Conservation (phyloP, 345 rosid species). For the Crucihimalaya himalaica region DNA sequence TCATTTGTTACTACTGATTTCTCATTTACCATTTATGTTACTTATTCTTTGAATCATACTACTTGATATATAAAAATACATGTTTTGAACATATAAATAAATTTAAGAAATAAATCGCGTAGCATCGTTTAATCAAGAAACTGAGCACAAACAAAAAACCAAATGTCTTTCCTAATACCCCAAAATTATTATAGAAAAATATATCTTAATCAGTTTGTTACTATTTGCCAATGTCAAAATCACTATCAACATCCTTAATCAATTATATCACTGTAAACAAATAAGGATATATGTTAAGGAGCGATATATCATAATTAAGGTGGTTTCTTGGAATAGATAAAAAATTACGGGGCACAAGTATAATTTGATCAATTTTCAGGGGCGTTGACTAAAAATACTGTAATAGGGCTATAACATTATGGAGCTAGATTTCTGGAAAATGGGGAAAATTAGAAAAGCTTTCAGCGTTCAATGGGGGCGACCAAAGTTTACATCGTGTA, state of each 20-base stretch:
- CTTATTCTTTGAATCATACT: neutral
- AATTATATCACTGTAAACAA: neutral
- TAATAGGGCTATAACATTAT: neutral
- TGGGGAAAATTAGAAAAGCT: neutral
- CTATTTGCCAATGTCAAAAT: neutral
- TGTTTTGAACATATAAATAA: too few relatives aligned
- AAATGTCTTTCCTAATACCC: too few relatives aligned
- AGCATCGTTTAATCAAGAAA: too few relatives aligned
- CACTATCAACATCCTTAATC: neutral
- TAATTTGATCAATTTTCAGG: neutral
- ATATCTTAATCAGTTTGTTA: too few relatives aligned
- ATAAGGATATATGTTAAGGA: neutral
- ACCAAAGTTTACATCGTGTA: conserved; percentile 75
- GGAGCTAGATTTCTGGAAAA: conserved; percentile 7
- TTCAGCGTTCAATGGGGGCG: conserved; percentile 50
- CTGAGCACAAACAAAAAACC: too few relatives aligned
- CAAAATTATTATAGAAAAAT: too few relatives aligned
- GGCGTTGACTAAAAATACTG: neutral
- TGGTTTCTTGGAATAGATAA: neutral
- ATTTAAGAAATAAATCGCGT: too few relatives aligned
- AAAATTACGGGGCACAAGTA: neutral
- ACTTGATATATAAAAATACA: too few relatives aligned
- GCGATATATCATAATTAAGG: neutral
- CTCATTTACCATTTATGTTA: neutral
- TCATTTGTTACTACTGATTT: conserved; percentile 1